Percentiles rank a stretch among this genome's conserved stretches.
These are phyloP conservation scores for Baudoinia panamericana DNA, from an alignment of 495 filamentous ascomycete genomes.

Conservation along the genomic window DNA sequence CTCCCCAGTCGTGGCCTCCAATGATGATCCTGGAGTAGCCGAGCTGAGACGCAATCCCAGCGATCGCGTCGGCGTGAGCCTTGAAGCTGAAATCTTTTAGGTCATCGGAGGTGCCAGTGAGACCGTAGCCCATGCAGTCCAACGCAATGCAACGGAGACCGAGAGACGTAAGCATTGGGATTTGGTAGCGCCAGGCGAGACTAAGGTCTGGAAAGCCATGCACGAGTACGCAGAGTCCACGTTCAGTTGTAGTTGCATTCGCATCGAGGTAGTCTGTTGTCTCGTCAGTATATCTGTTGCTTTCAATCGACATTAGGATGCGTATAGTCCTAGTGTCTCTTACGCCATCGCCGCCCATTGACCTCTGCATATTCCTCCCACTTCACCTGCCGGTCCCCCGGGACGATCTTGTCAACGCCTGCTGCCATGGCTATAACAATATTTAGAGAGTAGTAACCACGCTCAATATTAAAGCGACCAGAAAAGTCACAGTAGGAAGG, in stretches of 20 bases:
- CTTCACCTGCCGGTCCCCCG: too few relatives aligned
- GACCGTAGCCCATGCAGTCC: slow-evolving; percentile 51
- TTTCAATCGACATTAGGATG: neutral
- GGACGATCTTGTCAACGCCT: slow-evolving; percentile 21
- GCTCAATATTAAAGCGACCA: too few relatives aligned
- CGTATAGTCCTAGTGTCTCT: slow-evolving; percentile 1
- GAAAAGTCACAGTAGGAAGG: too few relatives aligned
- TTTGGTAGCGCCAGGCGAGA: slow-evolving; percentile 70
- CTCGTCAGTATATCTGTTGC: neutral
- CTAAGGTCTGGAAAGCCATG: slow-evolving; percentile 58
- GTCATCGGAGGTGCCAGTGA: slow-evolving; percentile 26
- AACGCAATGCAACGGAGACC: slow-evolving; percentile 62
- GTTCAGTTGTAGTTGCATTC: slow-evolving; percentile 5
- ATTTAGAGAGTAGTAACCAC: too few relatives aligned
- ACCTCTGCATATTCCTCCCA: slow-evolving; percentile 24
- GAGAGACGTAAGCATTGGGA: slow-evolving; percentile 56
- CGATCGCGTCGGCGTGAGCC: slow-evolving; percentile 54
- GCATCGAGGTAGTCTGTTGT: slow-evolving; percentile 24
- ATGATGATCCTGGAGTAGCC: slow-evolving; percentile 50
- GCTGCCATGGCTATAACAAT: too few relatives aligned
- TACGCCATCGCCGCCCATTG: slow-evolving; percentile 30
- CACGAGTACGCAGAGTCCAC: slow-evolving; percentile 27
- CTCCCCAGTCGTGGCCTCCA: slow-evolving; percentile 76
- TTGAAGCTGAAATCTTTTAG: slow-evolving; percentile 52
- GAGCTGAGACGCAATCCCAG: slow-evolving; percentile 46